Conservation (phyloP, 2,329 filamentous ascomycete species). For the Penicillium frequentans region DNA sequence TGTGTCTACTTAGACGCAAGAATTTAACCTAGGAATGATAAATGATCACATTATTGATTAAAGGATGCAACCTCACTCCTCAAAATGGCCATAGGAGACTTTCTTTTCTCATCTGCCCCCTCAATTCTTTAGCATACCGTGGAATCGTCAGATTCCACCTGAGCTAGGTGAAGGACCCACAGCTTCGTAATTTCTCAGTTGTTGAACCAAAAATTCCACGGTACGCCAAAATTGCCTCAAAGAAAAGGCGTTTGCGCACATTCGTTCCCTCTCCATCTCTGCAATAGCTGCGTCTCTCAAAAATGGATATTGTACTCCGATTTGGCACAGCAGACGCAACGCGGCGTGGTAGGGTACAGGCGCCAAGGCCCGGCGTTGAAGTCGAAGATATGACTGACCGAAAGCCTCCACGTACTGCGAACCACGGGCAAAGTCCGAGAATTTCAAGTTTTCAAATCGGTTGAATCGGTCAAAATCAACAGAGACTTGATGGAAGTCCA, state of each 20-base stretch:
- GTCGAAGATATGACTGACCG: neutral
- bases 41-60: no score
- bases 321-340: neutral
- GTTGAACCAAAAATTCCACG: neutral
- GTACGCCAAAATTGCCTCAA: neutral
- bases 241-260: neutral
- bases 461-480: neutral
- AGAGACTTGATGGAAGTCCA: neutral
- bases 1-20: no score
- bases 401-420: neutral
- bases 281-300: neutral
- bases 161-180: neutral
- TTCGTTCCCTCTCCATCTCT: neutral
- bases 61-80: no score
- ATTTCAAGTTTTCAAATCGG: neutral
- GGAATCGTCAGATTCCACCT: neutral
- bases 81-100: neutral
- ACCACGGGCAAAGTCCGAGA: neutral
- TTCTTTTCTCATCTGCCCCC: neutral
- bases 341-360: neutral
- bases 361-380: neutral
- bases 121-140: neutral
- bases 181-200: neutral
- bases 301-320: neutral
- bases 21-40: no score